phyloP scores from a whole-genome alignment of 2,329 filamentous ascomycete species.

The Thelonectria olida region DNA sequence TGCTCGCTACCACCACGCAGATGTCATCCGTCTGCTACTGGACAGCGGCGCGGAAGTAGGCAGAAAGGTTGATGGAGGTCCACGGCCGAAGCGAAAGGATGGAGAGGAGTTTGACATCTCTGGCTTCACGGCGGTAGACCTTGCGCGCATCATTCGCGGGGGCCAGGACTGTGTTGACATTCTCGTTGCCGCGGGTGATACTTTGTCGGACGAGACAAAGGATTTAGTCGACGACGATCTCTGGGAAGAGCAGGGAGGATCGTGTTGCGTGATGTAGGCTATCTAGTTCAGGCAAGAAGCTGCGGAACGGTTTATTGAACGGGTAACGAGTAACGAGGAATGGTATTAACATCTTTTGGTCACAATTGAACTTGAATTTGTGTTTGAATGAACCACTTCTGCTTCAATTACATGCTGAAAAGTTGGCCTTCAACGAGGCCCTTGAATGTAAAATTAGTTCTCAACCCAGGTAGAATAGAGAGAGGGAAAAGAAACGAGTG shows the following conservation, averaged over 20 bases:
- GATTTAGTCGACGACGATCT: constrained; percentile 11
- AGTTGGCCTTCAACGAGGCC: neutral
- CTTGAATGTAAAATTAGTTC: neutral
- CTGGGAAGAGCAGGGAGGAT: neutral
- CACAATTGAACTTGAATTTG: too few relatives aligned
- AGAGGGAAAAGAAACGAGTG: neutral
- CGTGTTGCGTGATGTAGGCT: constrained; percentile 9
- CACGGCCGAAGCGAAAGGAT: constrained; percentile 6
- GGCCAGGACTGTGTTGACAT: constrained; percentile 10
- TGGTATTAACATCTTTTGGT: too few relatives aligned
- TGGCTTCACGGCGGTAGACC: constrained; percentile 10
- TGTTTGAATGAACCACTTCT: too few relatives aligned
- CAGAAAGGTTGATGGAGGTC: constrained; percentile 1
- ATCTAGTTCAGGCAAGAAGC: neutral
- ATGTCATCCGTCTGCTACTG: neutral
- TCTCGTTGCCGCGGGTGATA: neutral
- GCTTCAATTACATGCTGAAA: neutral
- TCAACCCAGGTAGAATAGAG: neutral
- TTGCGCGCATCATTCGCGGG: neutral
- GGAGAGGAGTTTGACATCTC: constrained; percentile 11
- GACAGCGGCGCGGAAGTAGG: neutral
- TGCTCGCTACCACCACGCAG: constrained; percentile 2
- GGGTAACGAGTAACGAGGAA: too few relatives aligned
- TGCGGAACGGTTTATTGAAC: too few relatives aligned
- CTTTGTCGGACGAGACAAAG: constrained; percentile 4